phyloP scores from a whole-genome alignment of 768 basidiomycete species.

The Dioszegia hungarica region DNA sequence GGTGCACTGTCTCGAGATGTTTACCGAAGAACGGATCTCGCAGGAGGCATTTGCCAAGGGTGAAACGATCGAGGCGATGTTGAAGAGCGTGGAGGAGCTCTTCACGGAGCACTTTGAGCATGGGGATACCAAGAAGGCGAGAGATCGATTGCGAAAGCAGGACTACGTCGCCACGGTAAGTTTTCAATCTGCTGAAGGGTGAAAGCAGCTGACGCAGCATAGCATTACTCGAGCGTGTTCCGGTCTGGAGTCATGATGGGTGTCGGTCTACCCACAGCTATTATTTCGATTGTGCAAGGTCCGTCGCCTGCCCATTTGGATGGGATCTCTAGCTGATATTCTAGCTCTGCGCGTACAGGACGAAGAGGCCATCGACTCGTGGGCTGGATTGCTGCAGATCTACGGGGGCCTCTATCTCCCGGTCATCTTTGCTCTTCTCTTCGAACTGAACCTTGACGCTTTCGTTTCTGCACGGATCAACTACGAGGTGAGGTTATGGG shows the following conservation, averaged over 20 bases:
- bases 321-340: neutral
- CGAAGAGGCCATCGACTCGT: slow-evolving; percentile 59
- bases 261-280: slow-evolving; percentile 63
- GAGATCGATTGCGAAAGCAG: slow-evolving; percentile 60
- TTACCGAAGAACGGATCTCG: slow-evolving; percentile 76
- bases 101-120: slow-evolving; percentile 69
- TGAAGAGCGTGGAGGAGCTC: slow-evolving; percentile 68
- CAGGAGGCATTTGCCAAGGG: slow-evolving; percentile 65
- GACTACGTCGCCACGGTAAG: slow-evolving; percentile 33
- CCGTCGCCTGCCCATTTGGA: slow-evolving; percentile 26
- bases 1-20: slow-evolving; percentile 68
- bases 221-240: slow-evolving; percentile 54
- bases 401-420: slow-evolving; percentile 74
- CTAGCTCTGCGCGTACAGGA: slow-evolving; percentile 60
- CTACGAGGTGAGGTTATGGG: slow-evolving; percentile 68
- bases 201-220: neutral
- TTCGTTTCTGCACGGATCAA: slow-evolving; percentile 78
- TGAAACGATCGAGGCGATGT: slow-evolving; percentile 60
- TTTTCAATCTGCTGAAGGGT: neutral
- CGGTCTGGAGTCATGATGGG: slow-evolving; percentile 70
- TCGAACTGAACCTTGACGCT: slow-evolving; percentile 76
- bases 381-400: slow-evolving; percentile 69
- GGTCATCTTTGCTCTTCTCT: slow-evolving; percentile 65
- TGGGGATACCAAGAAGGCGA: slow-evolving; percentile 75
- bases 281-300: slow-evolving; percentile 64